A percentile compares a stretch with the other conserved stretches of the same genome.
phyloP scores from a whole-genome alignment of 345 rosid genomes.

The Gossypium herbaceum region DNA sequence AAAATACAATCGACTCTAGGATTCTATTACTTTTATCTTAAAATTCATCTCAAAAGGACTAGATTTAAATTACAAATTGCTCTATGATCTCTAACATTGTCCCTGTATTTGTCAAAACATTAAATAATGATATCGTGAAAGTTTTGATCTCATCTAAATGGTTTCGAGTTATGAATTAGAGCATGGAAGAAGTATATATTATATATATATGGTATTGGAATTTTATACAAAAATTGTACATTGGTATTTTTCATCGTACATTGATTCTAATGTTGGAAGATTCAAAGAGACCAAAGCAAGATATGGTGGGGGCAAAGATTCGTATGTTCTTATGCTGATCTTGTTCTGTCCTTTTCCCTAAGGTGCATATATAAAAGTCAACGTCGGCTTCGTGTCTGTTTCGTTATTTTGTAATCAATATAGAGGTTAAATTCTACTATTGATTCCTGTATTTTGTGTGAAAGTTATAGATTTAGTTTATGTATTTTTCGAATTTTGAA shows the following conservation, averaged over 20 bases:
- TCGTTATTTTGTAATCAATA: background rate
- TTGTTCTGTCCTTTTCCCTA: slow-evolving; percentile 18
- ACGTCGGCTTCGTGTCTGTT: background rate
- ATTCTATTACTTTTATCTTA: too few species aligned
- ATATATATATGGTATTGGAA: too few species aligned
- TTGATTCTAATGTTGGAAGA: slow-evolving; percentile 11
- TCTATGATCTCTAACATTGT: too few species aligned
- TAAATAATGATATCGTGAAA: too few species aligned
- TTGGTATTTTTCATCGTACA: background rate
- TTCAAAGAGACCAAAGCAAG: slow-evolving; percentile 21
- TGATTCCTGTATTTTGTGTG: accelerated
- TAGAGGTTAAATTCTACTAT: too few species aligned
- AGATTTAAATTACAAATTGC: too few species aligned
- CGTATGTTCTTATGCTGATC: slow-evolving; percentile 13
- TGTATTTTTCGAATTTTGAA: accelerated
- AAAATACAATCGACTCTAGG: accelerated
- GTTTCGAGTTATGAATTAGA: too few species aligned
- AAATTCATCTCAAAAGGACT: too few species aligned
- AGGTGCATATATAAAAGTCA: slow-evolving; percentile 7
- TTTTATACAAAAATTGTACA: background rate
- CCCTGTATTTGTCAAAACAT: too few species aligned
- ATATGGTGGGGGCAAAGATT: slow-evolving; percentile 28
- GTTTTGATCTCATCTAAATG: too few species aligned
- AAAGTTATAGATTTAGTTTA: too few species aligned
- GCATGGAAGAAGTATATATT: too few species aligned